Base-by-base conservation (phyloP, 495 filamentous ascomycete genomes). In the Aspergillus ostianus region DNA sequence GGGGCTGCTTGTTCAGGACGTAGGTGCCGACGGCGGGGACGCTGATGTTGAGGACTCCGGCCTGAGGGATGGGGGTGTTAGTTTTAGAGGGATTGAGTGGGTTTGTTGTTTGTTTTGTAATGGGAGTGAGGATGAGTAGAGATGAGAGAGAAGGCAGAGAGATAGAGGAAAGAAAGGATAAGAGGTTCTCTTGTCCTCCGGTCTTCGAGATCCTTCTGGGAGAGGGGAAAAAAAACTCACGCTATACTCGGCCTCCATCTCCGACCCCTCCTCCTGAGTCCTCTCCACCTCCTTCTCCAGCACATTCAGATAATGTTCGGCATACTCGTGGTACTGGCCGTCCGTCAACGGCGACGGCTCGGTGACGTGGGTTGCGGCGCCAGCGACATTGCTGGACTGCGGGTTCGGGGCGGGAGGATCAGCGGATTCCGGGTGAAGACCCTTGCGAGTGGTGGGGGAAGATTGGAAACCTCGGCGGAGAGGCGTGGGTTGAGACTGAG, bases 1-100 rank as follows among this genome's bases (percentile, higher is more conserved):
- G 91, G 0, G 94, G 94, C 72, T 98, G 94, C 77, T 98, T 98
- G 83, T 98, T 98, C 69, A 98, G 80, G 3, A 98, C 88, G 64
- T 92, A 98, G 21, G 84, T 92, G 51, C 93, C 93, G 13, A 83
- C 68, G 0, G 82, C 75, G 0, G 81, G 77, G 46, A 89, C 89
- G 20, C 70, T 74, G 59, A 98, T 71, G 59, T 86, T 93, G 53
- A 99, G 75, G 49, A 98, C 91, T 50, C 94, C 95, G 53, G 90
- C 84, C 90, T 95, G 61, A 21, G 23, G 5, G 9, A 47, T 2
- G 6, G 10, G 21, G 9, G 36, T 4, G 36, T 41, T 41, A 41
- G 36, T 12, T 41, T 41, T 10, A 15, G 36, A 8, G 10, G 6
- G 6, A 32, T 32, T 26, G 23, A 4, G 4, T 26, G 23, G 23